Base-by-base conservation (phyloP, 805 yeast species). In the Myxozyma nipponensis region DNA sequence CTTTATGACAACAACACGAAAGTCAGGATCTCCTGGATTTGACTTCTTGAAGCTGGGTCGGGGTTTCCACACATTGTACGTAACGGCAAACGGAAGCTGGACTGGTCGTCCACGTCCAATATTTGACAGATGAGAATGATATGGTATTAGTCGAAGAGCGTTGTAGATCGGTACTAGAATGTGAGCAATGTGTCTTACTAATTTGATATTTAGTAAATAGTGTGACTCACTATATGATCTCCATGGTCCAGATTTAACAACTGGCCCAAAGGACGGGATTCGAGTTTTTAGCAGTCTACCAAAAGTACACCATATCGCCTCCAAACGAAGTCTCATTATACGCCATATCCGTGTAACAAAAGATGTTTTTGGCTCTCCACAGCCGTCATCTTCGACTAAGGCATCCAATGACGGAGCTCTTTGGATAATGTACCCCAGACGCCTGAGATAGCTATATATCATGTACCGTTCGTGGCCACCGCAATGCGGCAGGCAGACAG, bases 51-150 rank as follows among this genome's bases (percentile, higher is more conserved):
- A 90, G 2, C 71, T 67, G 0, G 85, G 59, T 3, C 62, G 51
- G 0, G 98, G 97, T 64, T 86, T 88, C 96, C 96, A 90, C 2
- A 86, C 85, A 60, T 84, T 74, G 60, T 73, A 89, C 0, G 77
- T 70, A 2, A 84, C 68, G 3, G 63, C 49, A 35, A 64, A 67
- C 1, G 64, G 66, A 5, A 46, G 47, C 10, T 13, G 21, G 17
- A 18, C 6, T 35, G 19, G 38, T 18, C 15, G 38, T 7, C n/a
- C 9, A 6, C 19, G 42, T 9, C 34, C 32, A 3, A 28, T 22
- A 17, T 10, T 7, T 19, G 39, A 19, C 15, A 23, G 21, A 19
- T 46, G 48, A 9, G 49, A 41, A 43, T 65, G 57, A 19, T 41
- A 62, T 3, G 66, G 62, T 15, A 62, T 52, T 9, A 58, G 44